Evolutionary conservation across 306 rosid genomes (phyloP).

Genomic region (Senna siamea): DNA sequence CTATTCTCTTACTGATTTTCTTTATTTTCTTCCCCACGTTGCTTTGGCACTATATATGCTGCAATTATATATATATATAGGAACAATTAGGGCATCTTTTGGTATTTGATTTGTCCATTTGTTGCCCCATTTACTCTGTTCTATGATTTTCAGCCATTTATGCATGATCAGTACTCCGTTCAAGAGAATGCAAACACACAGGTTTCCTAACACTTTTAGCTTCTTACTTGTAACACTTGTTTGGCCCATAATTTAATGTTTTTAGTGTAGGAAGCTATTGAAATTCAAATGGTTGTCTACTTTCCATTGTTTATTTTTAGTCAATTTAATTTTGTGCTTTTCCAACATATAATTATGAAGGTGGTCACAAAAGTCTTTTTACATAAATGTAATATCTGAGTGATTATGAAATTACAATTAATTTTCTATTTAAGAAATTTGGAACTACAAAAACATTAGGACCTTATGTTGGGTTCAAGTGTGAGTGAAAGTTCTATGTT

Average conservation of each 20-base stretch:
- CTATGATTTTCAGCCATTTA: conserved; percentile 9
- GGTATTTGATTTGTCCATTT: conserved; percentile 14
- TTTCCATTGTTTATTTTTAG: neutral
- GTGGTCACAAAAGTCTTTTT: neutral
- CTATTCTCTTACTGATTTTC: neutral
- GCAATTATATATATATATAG: neutral
- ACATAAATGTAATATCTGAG: neutral
- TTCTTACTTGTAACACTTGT: neutral
- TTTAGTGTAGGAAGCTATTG: neutral
- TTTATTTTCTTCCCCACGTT: neutral
- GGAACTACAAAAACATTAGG: conserved; percentile 14
- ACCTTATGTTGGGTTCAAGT: too few species aligned
- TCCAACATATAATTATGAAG: neutral
- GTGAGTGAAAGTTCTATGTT: too few species aligned
- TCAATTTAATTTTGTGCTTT: neutral
- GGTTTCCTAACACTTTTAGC: neutral
- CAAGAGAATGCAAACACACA: neutral
- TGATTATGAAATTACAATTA: neutral
- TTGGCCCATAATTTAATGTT: conserved; percentile 1
- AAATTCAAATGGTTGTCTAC: conserved; percentile 3
- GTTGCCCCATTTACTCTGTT: neutral
- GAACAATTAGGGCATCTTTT: neutral
- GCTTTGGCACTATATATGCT: neutral
- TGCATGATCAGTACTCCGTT: neutral
- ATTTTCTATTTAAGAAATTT: neutral